Base-by-base conservation (phyloP, 2,329 filamentous ascomycete species). In the Aspergillus hortae region DNA sequence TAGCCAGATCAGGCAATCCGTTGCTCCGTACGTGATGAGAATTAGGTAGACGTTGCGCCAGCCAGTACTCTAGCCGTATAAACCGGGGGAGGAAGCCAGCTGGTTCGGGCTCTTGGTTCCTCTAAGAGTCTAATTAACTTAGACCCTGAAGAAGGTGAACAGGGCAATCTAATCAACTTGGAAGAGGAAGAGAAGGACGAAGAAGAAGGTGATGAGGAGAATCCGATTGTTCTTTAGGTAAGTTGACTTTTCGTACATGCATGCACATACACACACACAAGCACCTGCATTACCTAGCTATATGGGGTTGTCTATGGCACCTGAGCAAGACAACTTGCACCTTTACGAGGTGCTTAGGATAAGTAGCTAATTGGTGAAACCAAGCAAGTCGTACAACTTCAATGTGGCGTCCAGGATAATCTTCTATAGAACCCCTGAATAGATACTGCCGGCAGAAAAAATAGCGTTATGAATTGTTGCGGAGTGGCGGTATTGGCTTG, bases 321-420 rank as follows among this genome's bases (percentile, higher is more conserved):
- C 44, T 47, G 23, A 54, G 44, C 44, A 40, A 50, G 52, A 46
- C 25, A 6, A 27, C 52, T 54, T 54, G 44, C 32, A 54, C 32
- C 47, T 50, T 38, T 54, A 50, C 23, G 32, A 50, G 40, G 48
- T 54, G 48, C 38, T 54, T 17, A 40, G 32, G 48, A 48, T 23
- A 27, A 9, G 25, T 9, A 27, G 25, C 25, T 6, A 54, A 32
- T 44, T 21, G 17, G 47, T 48, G 38, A 53, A 53, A 46, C 51
- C 19, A 53, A 53, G 47, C 48, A 50, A 54, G 47, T 50, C 23
- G 38, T 42, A 21, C 17, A 42, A 11, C 17, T 17, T 42, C 17
- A 12, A 42, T 42, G 19, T 21, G 19, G 33, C 33, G 6, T n/a
- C 33, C 23, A 44, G 27, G 41, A 43, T 49, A 32, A 42, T 10